phyloP scores from a whole-genome alignment of 2,329 filamentous ascomycete genomes.

The Triangularia setosa region DNA sequence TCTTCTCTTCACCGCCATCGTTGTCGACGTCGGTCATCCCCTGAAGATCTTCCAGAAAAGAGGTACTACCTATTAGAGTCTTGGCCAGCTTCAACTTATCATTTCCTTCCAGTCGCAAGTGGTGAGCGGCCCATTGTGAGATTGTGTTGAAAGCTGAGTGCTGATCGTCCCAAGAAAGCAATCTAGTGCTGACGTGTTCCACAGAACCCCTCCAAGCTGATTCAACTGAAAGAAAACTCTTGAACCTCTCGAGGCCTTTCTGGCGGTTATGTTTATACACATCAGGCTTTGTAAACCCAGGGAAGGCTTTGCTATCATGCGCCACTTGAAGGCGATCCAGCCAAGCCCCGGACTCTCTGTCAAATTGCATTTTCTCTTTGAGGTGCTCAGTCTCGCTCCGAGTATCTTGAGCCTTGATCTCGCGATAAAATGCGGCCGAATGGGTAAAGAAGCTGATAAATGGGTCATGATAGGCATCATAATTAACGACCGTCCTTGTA shows the following conservation, averaged over 20 bases:
- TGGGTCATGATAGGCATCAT: no score
- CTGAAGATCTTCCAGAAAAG: not conserved
- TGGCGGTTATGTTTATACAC: no score
- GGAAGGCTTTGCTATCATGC: no score
- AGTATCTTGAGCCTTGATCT: no score
- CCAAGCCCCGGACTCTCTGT: not conserved
- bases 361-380: no score
- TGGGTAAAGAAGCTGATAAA: not conserved
- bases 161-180: not conserved
- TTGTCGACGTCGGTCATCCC: not conserved
- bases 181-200: not conserved
- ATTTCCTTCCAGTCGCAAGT: not conserved
- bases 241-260: no score
- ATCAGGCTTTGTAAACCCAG: no score
- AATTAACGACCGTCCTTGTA: no score
- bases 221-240: not conserved
- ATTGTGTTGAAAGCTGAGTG: not conserved
- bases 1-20: not conserved
- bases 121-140: not conserved
- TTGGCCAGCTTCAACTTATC: not conserved
- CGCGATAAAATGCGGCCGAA: not conserved
- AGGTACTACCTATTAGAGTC: not conserved
- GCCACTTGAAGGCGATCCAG: not conserved
- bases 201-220: not conserved
- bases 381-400: no score